A percentile compares a stretch with the other conserved stretches of the same genome.
Conservation (phyloP, 306 rosid genomes). For the Quercus variabilis region DNA sequence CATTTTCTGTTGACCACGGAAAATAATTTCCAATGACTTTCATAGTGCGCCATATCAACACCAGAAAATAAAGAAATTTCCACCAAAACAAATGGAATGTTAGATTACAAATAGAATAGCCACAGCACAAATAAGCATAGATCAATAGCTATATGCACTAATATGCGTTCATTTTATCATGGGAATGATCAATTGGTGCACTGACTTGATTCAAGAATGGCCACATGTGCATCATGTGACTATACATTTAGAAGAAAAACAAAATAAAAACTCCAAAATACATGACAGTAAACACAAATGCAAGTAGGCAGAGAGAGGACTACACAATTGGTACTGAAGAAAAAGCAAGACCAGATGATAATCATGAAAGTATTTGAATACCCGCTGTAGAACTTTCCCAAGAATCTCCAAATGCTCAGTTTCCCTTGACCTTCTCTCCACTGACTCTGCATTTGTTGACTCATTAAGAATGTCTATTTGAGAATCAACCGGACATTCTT, state of each 20-base stretch:
- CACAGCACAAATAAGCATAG: background rate
- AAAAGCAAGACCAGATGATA: background rate
- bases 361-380: slow-evolving; percentile 2
- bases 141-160: background rate
- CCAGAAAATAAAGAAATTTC: no score
- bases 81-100: no score
- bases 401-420: slow-evolving; percentile 56
- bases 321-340: background rate
- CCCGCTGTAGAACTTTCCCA: slow-evolving; percentile 82
- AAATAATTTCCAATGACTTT: no score
- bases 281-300: background rate
- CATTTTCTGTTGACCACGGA: no score
- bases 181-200: background rate
- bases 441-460: slow-evolving; percentile 28
- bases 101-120: no score
- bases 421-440: slow-evolving; percentile 53
- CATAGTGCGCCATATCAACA: no score
- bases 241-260: background rate
- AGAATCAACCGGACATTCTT: slow-evolving; percentile 23
- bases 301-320: background rate
- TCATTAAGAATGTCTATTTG: slow-evolving; percentile 28
- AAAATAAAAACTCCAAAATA: background rate
- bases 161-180: background rate
- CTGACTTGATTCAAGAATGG: background rate
- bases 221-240: background rate